phyloP scores from a whole-genome alignment of 306 rosid species.

The Pyrus pyrifolia region DNA sequence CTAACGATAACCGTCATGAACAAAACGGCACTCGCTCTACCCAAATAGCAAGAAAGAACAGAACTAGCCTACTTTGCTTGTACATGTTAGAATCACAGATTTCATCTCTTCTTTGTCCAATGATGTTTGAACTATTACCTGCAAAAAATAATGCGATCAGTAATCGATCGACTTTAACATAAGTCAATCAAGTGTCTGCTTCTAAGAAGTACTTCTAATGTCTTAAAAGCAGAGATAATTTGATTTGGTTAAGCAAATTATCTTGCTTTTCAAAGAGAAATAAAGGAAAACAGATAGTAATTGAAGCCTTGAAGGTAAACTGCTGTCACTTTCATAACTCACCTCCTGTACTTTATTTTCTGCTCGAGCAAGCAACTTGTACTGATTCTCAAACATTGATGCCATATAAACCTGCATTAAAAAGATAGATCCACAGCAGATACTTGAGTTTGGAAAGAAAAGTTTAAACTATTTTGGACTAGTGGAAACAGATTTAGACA shows the following conservation, averaged over 20 bases:
- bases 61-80: conserved; percentile 61
- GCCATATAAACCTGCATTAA: conserved; percentile 85
- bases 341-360: conserved; percentile 95
- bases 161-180: background rate
- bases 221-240: background rate
- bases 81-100: conserved; percentile 55
- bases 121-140: conserved; percentile 51
- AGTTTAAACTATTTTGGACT: background rate
- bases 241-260: background rate
- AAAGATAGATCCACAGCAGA: background rate
- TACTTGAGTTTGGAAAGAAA: conserved; percentile 14
- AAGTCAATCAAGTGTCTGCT: background rate
- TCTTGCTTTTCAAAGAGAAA: background rate
- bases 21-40: conserved; percentile 12
- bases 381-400: conserved; percentile 84
- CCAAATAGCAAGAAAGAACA: conserved; percentile 8
- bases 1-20: background rate
- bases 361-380: conserved; percentile 86
- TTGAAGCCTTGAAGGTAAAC: background rate
- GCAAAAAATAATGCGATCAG: conserved; percentile 16
- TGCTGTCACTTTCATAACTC: background rate
- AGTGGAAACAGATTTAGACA: too few species aligned
- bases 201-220: background rate
- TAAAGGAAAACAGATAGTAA: background rate
- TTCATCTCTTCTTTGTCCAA: conserved; percentile 71